These are phyloP conservation scores for Phytophthora aleatoria DNA, from an alignment of 352 stramenopile species.

Conservation along the genomic window DNA sequence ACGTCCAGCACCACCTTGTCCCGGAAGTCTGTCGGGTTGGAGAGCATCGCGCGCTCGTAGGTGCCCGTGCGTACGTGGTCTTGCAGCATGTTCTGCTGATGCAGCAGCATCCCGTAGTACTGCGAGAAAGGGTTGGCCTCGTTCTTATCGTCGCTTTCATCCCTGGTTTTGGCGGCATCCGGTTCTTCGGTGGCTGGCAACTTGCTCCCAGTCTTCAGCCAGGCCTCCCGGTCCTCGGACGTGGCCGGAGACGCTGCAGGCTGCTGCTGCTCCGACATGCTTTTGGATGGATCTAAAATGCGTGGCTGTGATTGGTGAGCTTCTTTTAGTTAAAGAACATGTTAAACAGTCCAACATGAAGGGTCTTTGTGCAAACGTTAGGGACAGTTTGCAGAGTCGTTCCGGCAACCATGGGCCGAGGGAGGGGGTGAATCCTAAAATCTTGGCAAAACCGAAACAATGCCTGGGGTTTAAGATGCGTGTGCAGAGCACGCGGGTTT, in stretches of 20 bases:
- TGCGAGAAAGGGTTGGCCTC: slow-evolving; percentile 93
- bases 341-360: too few relatives aligned
- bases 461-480: too few relatives aligned
- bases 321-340: not conserved
- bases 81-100: slow-evolving; percentile 99
- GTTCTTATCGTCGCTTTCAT: slow-evolving; percentile 35
- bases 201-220: slow-evolving; percentile 12
- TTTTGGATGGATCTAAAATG: slow-evolving; percentile 4
- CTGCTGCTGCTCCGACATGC: slow-evolving; percentile 9
- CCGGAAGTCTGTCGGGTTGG: slow-evolving; percentile 95
- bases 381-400: too few relatives aligned
- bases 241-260: not conserved
- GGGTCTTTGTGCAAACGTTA: too few relatives aligned
- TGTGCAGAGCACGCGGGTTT: too few relatives aligned
- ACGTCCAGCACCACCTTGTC: slow-evolving; percentile 99
- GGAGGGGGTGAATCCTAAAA: too few relatives aligned
- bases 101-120: slow-evolving; percentile 95
- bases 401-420: too few relatives aligned
- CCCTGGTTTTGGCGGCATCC: not conserved
- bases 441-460: too few relatives aligned
- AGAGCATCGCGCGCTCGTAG: slow-evolving; percentile 98
- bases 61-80: slow-evolving; percentile 98
- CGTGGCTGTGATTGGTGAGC: slow-evolving; percentile 3
- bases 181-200: not conserved
- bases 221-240: slow-evolving; percentile 14